Evolutionary conservation across 2,329 filamentous ascomycete genomes (phyloP).

Genomic region (Aspergillus sp.): DNA sequence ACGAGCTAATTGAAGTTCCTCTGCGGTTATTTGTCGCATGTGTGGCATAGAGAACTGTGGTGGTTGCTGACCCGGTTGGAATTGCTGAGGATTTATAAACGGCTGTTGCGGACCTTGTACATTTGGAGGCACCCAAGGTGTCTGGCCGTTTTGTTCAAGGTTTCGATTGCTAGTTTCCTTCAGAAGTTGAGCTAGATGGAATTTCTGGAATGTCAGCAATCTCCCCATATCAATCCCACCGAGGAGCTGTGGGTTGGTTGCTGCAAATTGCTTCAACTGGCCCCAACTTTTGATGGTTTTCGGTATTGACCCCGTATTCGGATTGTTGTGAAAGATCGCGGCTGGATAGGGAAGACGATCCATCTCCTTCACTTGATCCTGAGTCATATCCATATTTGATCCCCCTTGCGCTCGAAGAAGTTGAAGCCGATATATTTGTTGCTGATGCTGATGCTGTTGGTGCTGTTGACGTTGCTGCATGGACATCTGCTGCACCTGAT

Average conservation of each 20-base stretch:
- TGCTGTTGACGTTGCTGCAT: constrained; percentile 33
- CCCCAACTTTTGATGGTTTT: constrained; percentile 56
- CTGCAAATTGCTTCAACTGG: constrained; percentile 56
- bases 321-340: constrained; percentile 32
- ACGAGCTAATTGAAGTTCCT: constrained; percentile 39
- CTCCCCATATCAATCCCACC: constrained; percentile 42
- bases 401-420: constrained; percentile 33
- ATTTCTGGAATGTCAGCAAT: constrained; percentile 40
- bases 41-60: constrained; percentile 27
- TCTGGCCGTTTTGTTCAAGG: constrained; percentile 25
- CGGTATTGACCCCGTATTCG: constrained; percentile 42
- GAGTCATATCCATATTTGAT: constrained; percentile 36
- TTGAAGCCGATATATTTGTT: constrained; percentile 32
- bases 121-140: constrained; percentile 20
- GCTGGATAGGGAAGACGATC: constrained; percentile 41
- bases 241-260: constrained; percentile 46
- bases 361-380: constrained; percentile 45
- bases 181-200: constrained; percentile 46
- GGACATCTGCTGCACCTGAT: constrained; percentile 34
- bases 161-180: constrained; percentile 24
- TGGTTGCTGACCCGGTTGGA: constrained; percentile 30
- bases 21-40: constrained; percentile 35
- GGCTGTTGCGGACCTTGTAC: constrained; percentile 29
- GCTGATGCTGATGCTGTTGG: constrained; percentile 31
- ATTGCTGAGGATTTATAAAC: constrained; percentile 29